These are phyloP conservation scores for Ustanciosporium gigantosporum DNA, from an alignment of 1,284 basidiomycete species.

Conservation along the genomic window DNA sequence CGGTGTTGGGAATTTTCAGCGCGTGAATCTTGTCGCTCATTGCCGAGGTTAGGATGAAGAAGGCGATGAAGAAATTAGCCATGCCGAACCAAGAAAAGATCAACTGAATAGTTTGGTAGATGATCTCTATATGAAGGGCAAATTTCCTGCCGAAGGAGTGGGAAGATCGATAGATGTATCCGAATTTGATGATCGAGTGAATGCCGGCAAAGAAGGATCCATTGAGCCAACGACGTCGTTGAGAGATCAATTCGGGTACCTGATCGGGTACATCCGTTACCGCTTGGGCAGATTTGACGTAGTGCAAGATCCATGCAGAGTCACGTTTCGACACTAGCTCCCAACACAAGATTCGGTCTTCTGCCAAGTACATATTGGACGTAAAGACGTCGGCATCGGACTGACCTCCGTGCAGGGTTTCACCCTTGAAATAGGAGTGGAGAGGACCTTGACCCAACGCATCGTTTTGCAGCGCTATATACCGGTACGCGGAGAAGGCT, in stretches of 20 bases:
- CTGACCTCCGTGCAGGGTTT: constrained; percentile 67
- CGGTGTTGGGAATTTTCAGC: constrained; percentile 49
- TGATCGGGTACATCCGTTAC: constrained; percentile 58
- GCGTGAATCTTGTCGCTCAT: constrained; percentile 43
- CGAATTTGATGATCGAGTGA: constrained; percentile 60
- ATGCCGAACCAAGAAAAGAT: constrained; percentile 58
- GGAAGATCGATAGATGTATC: constrained; percentile 58
- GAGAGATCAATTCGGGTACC: constrained; percentile 55
- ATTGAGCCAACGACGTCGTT: constrained; percentile 57
- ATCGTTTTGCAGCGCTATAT: constrained; percentile 88
- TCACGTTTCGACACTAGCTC: constrained; percentile 62
- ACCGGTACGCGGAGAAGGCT: constrained; percentile 79
- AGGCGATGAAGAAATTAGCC: constrained; percentile 54
- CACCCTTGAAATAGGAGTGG: constrained; percentile 89
- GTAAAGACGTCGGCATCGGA: constrained; percentile 57
- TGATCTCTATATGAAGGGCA: constrained; percentile 56
- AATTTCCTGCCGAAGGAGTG: constrained; percentile 55
- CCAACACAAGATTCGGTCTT: constrained; percentile 58
- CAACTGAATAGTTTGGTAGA: constrained; percentile 56
- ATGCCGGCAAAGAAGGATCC: constrained; percentile 59
- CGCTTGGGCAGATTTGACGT: constrained; percentile 56
- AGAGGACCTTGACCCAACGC: constrained; percentile 79
- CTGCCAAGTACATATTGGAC: constrained; percentile 58
- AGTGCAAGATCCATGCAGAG: constrained; percentile 56
- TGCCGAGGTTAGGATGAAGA: constrained; percentile 52